Percentiles rank a stretch among this genome's conserved stretches.
phyloP scores from a whole-genome alignment of 257 asterid species.

The Capsicum pubescens region DNA sequence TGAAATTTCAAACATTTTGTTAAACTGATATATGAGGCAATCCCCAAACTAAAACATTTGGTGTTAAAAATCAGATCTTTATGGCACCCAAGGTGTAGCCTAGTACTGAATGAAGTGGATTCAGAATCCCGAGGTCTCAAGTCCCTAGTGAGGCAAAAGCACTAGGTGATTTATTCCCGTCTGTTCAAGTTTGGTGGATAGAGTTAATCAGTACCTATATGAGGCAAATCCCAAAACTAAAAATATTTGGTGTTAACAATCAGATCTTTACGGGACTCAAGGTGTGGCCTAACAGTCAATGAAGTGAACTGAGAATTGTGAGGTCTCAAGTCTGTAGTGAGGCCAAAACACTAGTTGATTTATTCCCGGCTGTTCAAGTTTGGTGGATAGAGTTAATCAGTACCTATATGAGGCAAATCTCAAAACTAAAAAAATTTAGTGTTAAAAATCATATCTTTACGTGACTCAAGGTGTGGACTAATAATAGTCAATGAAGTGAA shows the following conservation, averaged over 20 bases:
- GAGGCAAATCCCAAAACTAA: background rate
- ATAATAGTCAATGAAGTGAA: too few relatives aligned
- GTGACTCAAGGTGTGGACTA: background rate
- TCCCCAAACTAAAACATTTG: background rate
- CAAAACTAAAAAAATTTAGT: background rate
- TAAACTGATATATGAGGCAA: background rate
- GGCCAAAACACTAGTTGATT: background rate
- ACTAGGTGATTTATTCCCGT: background rate
- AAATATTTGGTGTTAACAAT: background rate
- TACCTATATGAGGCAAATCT: background rate
- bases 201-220: background rate
- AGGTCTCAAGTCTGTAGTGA: background rate
- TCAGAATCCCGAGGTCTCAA: background rate
- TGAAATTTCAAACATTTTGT: conserved; percentile 34
- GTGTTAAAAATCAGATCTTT: background rate
- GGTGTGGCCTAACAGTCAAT: background rate
- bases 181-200: background rate
- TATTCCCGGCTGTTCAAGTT: background rate
- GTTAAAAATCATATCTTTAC: background rate
- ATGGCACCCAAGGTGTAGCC: background rate
- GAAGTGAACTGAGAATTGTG: background rate
- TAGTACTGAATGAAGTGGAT: background rate
- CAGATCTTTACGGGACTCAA: background rate
- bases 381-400: background rate
- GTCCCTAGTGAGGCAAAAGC: background rate